These are phyloP conservation scores for Cucurbita moschata DNA, from an alignment of 306 rosid genomes.

Conservation along the genomic window DNA sequence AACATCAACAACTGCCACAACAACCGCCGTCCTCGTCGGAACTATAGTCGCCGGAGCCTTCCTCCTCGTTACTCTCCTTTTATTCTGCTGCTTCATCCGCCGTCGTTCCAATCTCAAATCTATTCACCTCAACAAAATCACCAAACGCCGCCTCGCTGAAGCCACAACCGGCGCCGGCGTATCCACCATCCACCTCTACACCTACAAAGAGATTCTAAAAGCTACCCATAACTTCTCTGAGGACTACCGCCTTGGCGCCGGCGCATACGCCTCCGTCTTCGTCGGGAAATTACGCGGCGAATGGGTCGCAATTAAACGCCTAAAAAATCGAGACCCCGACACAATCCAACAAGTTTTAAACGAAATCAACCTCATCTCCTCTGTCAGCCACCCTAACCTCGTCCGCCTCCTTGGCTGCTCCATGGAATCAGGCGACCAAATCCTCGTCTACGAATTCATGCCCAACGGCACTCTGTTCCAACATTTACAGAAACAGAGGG, in stretches of 20 bases:
- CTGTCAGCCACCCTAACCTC: conserved; percentile 67
- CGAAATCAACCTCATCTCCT: conserved; percentile 72
- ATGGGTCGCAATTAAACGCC: conserved; percentile 76
- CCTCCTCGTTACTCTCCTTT: conserved; percentile 25
- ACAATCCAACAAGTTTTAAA: conserved; percentile 71
- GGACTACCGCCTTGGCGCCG: conserved; percentile 58
- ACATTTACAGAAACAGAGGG: conserved; percentile 66
- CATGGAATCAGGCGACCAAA: conserved; percentile 60
- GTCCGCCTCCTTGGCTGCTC: conserved; percentile 80
- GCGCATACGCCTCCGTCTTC: conserved; percentile 85
- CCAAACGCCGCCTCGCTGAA: conserved; percentile 61
- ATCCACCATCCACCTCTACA: conserved; percentile 51
- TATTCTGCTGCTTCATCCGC: conserved; percentile 45
- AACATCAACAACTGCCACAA: conserved; percentile 20
- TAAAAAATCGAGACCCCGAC: conserved; percentile 53
- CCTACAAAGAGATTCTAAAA: conserved; percentile 66
- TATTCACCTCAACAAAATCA: conserved; percentile 45
- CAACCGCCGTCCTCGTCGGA: conserved; percentile 56
- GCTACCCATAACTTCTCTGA: conserved; percentile 83
- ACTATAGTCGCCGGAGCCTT: conserved; percentile 33
- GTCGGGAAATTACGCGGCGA: conserved; percentile 64
- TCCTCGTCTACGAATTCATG: conserved; percentile 87
- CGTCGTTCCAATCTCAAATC: conserved; percentile 39
- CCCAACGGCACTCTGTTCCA: conserved; percentile 74
- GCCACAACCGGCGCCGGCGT: conserved; percentile 34